Evolutionary conservation across 108 stramenopile species (phyloP).

Genomic region (Nitzschia putrida): DNA sequence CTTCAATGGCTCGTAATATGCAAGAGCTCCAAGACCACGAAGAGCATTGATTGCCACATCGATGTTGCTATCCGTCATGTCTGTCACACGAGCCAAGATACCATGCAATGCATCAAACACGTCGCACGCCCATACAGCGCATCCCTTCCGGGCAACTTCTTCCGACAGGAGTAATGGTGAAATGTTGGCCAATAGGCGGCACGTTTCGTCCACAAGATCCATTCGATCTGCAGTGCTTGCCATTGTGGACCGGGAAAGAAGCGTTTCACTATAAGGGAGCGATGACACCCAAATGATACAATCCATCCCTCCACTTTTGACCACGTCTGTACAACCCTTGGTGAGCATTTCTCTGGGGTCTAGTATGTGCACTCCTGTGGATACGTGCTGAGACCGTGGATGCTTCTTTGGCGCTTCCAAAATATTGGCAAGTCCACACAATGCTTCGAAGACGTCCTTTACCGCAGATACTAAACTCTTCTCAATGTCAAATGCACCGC

Average conservation of each 20-base stretch:
- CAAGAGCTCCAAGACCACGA: constrained; percentile 53
- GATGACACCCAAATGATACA: constrained; percentile 48
- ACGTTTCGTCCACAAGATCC: constrained; percentile 53
- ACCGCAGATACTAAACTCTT: constrained; percentile 12
- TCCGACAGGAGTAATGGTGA: constrained; percentile 60
- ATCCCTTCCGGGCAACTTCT: constrained; percentile 30
- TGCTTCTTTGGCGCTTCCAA: constrained; percentile 39
- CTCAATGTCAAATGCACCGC: constrained; percentile 1
- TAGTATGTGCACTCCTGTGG: background rate
- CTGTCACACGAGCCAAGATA: constrained; percentile 25
- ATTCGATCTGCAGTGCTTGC: constrained; percentile 22
- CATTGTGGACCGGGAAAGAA: constrained; percentile 12
- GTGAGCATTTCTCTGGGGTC: constrained; percentile 29
- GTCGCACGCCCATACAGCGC: constrained; percentile 40
- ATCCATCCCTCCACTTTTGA: constrained; percentile 52
- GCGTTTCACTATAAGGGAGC: constrained; percentile 30
- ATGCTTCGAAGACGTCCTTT: constrained; percentile 48
- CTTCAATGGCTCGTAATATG: constrained; percentile 58
- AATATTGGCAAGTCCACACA: constrained; percentile 64
- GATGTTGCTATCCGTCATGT: background rate
- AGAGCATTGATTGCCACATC: constrained; percentile 50
- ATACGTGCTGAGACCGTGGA: background rate
- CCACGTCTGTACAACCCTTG: constrained; percentile 47
- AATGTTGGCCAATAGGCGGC: constrained; percentile 52
- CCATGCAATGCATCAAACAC: constrained; percentile 46